Evolutionary conservation across 2,329 filamentous ascomycete species (phyloP), one percentile per base, ranked within the genome.

Genomic region (Torrubiella hemipterigena): DNA sequence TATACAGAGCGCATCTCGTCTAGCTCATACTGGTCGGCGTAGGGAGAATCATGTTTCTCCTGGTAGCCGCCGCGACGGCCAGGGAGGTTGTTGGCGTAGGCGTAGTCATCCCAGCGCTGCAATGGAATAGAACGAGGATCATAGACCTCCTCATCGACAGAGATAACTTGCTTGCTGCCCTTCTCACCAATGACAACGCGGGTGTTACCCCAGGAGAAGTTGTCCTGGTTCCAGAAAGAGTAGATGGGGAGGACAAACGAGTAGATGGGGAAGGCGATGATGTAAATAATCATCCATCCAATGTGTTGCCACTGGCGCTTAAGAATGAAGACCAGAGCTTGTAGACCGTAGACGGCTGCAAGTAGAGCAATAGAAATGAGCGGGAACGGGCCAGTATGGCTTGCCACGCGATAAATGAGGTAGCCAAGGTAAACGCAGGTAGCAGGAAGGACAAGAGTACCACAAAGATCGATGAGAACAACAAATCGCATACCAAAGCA

Each of bases 211-310:
- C 91, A 98, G 3, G 79, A 79, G 68, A 98, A 98, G 61, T 98
- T 89, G 58, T 98, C 91, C 56, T 95, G 87, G 59, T 95, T 93
- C 91, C 91, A 98, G 78, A 98, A 98, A 1, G 89, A 94, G 64
- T 96, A 98, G 40, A 98, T 63, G 1, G 91, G 91, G 10, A 98
- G 71, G 40, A 93, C 52, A 47, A 98, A 83, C 4, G 81, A 91
- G 64, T 89, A 95, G 45, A 98, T 81, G 0, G 91, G 91, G 64
- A 82, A 95, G 3, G 91, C 91, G n/a, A 93, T 45, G 39, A 98
- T 70, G 60, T 98, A 98, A 51, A 98, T 96, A 42, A 98, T 80
- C 87, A 98, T 96, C 91, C 91, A 98, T 44, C 91, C 91, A 38
- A 98, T 74, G 51, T 96, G 89, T 54, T 98, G 87, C 91, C 91